Percentiles rank a stretch among this genome's conserved stretches.
phyloP scores from a whole-genome alignment of 202 grass and related monocot species.

The Setaria viridis region DNA sequence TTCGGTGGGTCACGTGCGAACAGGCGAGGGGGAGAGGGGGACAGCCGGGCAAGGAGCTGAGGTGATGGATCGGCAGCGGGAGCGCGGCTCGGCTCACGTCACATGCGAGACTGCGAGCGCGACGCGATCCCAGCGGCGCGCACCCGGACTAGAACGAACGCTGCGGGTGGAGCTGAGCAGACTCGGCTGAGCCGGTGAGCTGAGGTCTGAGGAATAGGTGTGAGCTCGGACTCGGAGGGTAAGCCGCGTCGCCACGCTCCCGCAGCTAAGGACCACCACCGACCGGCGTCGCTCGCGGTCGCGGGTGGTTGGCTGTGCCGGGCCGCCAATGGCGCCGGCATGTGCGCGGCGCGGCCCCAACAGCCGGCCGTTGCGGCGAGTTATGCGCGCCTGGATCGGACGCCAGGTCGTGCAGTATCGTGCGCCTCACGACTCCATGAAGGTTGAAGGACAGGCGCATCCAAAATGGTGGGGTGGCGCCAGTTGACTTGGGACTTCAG shows the following conservation, averaged over 20 bases:
- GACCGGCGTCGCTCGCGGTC: not conserved
- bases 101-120: not conserved
- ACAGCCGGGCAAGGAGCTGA: not conserved
- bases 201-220: too few relatives aligned
- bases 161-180: not conserved
- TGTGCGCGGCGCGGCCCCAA: not conserved
- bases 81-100: not conserved
- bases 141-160: not conserved
- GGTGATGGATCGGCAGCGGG: not conserved
- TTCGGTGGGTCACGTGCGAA: constrained; percentile 36
- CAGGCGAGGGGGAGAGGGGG: not conserved
- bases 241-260: not conserved
- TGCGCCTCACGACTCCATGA: constrained; percentile 29
- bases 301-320: not conserved
- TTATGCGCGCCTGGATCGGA: not conserved
- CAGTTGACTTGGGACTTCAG: not conserved
- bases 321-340: not conserved
- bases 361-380: constrained; percentile 25
- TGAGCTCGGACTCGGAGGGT: too few relatives aligned
- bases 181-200: too few relatives aligned
- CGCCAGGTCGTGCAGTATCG: not conserved
- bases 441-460: not conserved
- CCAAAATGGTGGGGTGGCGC: not conserved
- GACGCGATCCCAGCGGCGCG: not conserved
- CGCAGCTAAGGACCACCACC: not conserved